Conservation (phyloP, 148 eudicot species). For the Rhododendron ovatum region DNA sequence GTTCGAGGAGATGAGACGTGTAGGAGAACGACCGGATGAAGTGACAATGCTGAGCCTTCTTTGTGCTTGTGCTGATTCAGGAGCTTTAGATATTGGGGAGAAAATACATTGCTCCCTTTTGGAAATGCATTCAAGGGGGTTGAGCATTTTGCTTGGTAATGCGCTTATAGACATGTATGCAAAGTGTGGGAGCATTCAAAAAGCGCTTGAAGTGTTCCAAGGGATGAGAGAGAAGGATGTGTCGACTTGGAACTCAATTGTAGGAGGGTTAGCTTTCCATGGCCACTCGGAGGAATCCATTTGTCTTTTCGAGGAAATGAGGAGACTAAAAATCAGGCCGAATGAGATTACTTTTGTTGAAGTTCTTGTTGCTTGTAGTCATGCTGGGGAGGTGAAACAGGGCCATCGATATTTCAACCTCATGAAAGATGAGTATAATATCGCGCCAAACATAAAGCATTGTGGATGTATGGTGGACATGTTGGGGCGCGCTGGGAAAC, state of each 20-base stretch:
- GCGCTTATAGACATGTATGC: conserved; percentile 68
- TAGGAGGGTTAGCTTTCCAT: conserved; percentile 49
- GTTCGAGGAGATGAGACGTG: conserved; percentile 44
- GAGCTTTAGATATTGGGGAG: conserved; percentile 46
- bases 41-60: conserved; percentile 60
- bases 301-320: conserved; percentile 40
- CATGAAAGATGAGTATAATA: conserved; percentile 37
- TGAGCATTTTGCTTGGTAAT: conserved; percentile 42
- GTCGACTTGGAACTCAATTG: conserved; percentile 49
- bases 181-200: conserved; percentile 50
- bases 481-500: conserved; percentile 45
- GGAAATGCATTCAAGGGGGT: conserved; percentile 27
- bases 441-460: conserved; percentile 48
- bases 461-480: conserved; percentile 64
- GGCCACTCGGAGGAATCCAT: conserved; percentile 42
- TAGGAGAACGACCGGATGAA: conserved; percentile 49
- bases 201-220: conserved; percentile 38
- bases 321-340: conserved; percentile 27
- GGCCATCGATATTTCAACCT: conserved; percentile 39
- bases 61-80: conserved; percentile 57
- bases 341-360: conserved; percentile 51
- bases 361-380: conserved; percentile 53
- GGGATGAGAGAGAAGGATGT: conserved; percentile 42
- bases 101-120: conserved; percentile 35
- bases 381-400: conserved; percentile 45